Evolutionary conservation across 2,329 filamentous ascomycete species (phyloP).

Genomic region (Ceratocystis diversiconidia): DNA sequence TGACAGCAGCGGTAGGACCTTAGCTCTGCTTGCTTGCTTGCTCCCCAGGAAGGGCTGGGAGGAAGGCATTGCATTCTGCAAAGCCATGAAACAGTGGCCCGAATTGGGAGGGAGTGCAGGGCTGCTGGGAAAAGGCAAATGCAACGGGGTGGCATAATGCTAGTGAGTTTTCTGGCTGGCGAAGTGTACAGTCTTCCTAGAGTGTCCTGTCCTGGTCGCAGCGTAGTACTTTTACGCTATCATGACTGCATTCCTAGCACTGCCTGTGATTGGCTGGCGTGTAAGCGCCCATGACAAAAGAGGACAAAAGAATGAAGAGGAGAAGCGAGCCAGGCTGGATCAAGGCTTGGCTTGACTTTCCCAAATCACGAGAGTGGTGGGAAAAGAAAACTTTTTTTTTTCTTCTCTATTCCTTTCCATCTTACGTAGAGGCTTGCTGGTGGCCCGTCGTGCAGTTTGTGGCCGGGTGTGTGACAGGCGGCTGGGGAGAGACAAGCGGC

Average conservation of each 20-base stretch:
- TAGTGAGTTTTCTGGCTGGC: too few relatives aligned
- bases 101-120: too few relatives aligned
- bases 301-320: neutral
- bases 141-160: too few relatives aligned
- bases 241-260: neutral
- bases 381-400: neutral
- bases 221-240: neutral
- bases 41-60: neutral
- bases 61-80: neutral
- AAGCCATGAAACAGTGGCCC: too few relatives aligned
- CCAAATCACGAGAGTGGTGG: neutral
- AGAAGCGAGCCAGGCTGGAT: neutral
- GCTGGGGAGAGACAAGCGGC: neutral
- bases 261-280: slow-evolving; percentile 13
- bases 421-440: neutral
- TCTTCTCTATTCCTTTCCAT: neutral
- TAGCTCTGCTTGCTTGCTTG: too few relatives aligned
- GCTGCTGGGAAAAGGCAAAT: too few relatives aligned
- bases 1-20: too few relatives aligned
- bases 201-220: too few relatives aligned
- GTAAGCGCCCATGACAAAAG: slow-evolving; percentile 15
- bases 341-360: neutral
- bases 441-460: too few relatives aligned
- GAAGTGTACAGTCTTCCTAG: too few relatives aligned
- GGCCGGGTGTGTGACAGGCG: neutral